Evolutionary conservation across 2,329 filamentous ascomycete species (phyloP), one percentile per base, ranked within the genome.

Genomic region (Pseudocercospora macadamiae): DNA sequence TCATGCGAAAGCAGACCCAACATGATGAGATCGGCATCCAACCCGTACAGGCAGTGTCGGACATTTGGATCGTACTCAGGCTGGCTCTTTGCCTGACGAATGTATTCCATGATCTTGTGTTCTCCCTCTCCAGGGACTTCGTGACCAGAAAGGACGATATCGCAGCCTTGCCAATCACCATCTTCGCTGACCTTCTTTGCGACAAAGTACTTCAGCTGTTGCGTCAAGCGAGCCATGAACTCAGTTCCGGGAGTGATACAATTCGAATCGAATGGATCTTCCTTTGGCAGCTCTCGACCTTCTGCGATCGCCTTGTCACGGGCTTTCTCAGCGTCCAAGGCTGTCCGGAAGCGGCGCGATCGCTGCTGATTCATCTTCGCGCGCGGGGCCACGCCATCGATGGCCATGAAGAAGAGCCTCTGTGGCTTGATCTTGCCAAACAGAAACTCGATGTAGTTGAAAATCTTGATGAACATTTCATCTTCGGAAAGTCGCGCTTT

Each of bases 71-170:
- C 88, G 76, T 99, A 99, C 64, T 88, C 86, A 2, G 90, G 90
- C 76, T 99, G 95, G 49, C 93, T 92, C 81, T 97, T 97, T 63
- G 95, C 91, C 76, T 96, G 91, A 68, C 95, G 90, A 75, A 99
- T 99, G 76, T 99, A 99, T 77, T 99, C 96, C 95, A 99, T 99
- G 77, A 99, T 96, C 80, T 99, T 99, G 81, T 99, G 95, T 77
- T 99, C 95, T 69, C 95, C 95, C 78, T 99, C 96, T 69, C 95
- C 95, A 5, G 95, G 95, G 23, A 97, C 93, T 76, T 99, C 96
- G 73, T 99, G 96, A 55, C 96, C 95, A 4, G 95, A 99, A 59
- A 99, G 83, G 54, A 99, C 92, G 68, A 99, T 88, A 73, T 97
- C 93, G 65, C 96, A 95, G 60, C 90, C 90, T 78, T 99, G 95